Evolutionary conservation across 2,329 filamentous ascomycete species (phyloP).

Genomic region (Penicillium griseofulvum): DNA sequence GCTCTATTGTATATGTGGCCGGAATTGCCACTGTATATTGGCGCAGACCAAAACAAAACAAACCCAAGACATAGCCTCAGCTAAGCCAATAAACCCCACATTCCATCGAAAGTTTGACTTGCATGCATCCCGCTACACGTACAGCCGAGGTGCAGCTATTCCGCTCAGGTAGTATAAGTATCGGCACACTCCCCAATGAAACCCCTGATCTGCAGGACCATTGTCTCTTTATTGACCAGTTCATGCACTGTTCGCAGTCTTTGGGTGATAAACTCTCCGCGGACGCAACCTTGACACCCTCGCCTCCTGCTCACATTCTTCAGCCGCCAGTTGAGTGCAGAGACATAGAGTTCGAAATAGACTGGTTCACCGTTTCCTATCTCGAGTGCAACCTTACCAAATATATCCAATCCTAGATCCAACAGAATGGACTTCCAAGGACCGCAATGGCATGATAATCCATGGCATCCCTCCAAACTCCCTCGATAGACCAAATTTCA

Average conservation of each 20-base stretch:
- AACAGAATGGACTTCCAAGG: neutral
- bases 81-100: conserved; percentile 17
- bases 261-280: neutral
- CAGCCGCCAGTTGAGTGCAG: conserved; percentile 1
- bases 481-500: neutral
- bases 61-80: conserved; percentile 4
- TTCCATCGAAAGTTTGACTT: conserved; percentile 25
- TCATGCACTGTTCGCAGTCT: conserved; percentile 8
- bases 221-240: conserved; percentile 3
- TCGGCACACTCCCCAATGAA: conserved; percentile 6
- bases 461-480: neutral
- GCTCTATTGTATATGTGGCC: neutral
- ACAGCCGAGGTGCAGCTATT: conserved; percentile 7
- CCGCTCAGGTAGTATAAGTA: conserved; percentile 20
- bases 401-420: neutral
- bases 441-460: neutral
- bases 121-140: conserved; percentile 22
- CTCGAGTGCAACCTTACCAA: neutral
- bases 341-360: neutral
- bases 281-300: conserved; percentile 15
- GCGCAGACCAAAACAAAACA: neutral
- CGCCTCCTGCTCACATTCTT: conserved; percentile 24
- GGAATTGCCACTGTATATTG: no score
- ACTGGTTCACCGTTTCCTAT: neutral
- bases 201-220: conserved; percentile 21